Base-by-base conservation (phyloP, 176 grass and related monocot species). In the Aegilops tauschii region DNA sequence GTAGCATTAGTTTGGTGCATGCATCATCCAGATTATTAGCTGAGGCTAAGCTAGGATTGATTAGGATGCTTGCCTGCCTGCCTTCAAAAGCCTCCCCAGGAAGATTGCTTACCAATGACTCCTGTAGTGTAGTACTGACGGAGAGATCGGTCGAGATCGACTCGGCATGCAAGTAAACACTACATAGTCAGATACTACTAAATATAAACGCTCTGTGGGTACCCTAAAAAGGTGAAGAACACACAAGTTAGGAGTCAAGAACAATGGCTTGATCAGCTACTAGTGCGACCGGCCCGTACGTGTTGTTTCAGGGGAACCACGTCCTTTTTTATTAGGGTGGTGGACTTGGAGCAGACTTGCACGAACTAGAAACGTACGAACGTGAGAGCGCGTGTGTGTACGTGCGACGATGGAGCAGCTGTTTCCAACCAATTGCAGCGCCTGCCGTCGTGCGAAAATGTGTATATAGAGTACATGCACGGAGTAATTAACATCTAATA, bases 261-360 rank as follows among this genome's bases (percentile, higher is more conserved):
- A 32, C 32, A 32, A 4, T 3, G 3, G 32, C 32, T 32, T 32
- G 32, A 32, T 32, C 32, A 32, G 32, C 32, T 32, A 32, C 32
- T 32, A 32, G 32, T 32, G 32, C 32, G 32, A 32, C 2, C 5
- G 17, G 3, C 35, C 44, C 66, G 30, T 69, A 69, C 66, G 66
- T 69, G 66, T 69, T 69, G 66, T 69, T 69, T 69, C 9, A 35
- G 31, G 67, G 67, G 67, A 69, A 69, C 67, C 67, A 69, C 67
- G 67, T 69, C 66, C 18, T 69, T 7, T 36, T 18, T 9, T 69
- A 35, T 36, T 9, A 17, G 30, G 30, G 11, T 10, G 61, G 3
- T 28, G 23, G 10, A 12, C 61, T 23, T 61, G 1, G 6, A 27
- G n/a, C n/a, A 17, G 14, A 12, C 28, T 13, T 47, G 36, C 44